These are phyloP conservation scores for Agastache rugosa DNA, from an alignment of 257 asterid species.

Conservation along the genomic window DNA sequence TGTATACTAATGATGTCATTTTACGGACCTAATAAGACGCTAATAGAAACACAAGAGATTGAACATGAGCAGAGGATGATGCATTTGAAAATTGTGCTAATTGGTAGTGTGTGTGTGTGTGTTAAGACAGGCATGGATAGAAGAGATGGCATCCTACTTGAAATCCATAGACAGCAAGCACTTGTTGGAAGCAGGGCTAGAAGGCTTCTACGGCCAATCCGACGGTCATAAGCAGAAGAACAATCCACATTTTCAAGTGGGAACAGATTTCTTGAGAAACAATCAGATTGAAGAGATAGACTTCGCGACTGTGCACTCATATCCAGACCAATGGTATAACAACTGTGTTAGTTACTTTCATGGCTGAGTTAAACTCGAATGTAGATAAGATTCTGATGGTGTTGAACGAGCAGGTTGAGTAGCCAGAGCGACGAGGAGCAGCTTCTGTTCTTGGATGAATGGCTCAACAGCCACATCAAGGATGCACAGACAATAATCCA, in stretches of 20 bases:
- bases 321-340: slow-evolving; percentile 68
- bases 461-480: slow-evolving; percentile 61
- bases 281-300: slow-evolving; percentile 64
- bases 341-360: neutral
- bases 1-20: neutral
- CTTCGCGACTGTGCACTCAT: slow-evolving; percentile 69
- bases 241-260: slow-evolving; percentile 53
- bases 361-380: too few relatives aligned
- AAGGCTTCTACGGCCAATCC: slow-evolving; percentile 68
- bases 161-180: slow-evolving; percentile 70
- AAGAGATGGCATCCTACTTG: slow-evolving; percentile 70
- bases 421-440: slow-evolving; percentile 53
- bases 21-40: neutral
- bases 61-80: too few relatives aligned
- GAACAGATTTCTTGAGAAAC: slow-evolving; percentile 69
- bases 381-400: too few relatives aligned
- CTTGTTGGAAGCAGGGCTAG: slow-evolving; percentile 67
- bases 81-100: too few relatives aligned
- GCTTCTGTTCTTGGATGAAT: slow-evolving; percentile 53
- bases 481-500: slow-evolving; percentile 54
- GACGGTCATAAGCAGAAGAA: slow-evolving; percentile 39
- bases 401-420: slow-evolving; percentile 43
- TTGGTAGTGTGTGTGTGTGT: too few relatives aligned
- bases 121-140: slow-evolving; percentile 59
- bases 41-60: too few relatives aligned